Evolutionary conservation across 192 early-diverging fungal genomes (phyloP).

Genomic region (Backusella morwellensis): DNA sequence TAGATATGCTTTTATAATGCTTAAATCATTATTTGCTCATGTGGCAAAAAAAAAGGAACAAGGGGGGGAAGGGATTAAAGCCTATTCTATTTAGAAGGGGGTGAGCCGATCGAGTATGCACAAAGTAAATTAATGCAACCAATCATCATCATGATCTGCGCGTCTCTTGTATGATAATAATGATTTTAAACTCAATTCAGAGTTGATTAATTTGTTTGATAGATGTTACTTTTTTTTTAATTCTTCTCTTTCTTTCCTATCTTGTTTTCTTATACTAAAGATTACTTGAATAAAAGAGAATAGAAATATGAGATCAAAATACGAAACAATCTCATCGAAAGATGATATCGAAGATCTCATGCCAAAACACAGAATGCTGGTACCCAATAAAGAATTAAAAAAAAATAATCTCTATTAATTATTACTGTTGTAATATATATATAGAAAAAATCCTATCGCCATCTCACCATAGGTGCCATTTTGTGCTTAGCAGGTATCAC

Average conservation of each 20-base stretch:
- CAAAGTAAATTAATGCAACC: background rate
- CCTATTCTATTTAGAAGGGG: background rate
- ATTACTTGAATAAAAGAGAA: background rate
- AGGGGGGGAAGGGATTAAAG: background rate
- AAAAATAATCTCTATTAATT: too few species aligned
- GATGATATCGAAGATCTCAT: background rate
- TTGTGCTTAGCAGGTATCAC: background rate
- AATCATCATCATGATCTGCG: background rate
- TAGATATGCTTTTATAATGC: background rate
- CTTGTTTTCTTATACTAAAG: background rate
- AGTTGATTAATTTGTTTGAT: background rate
- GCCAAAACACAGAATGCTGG: background rate
- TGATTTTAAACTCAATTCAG: background rate
- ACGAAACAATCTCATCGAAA: background rate
- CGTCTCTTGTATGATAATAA: background rate
- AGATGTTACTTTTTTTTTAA: background rate
- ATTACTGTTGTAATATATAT: background rate
- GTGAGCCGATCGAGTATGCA: background rate
- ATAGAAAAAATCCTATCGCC: background rate
- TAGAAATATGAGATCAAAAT: background rate
- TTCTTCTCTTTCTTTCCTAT: background rate
- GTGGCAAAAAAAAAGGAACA: background rate
- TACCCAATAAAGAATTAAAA: background rate
- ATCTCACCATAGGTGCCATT: background rate
- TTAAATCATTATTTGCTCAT: background rate